Evolutionary conservation across 495 filamentous ascomycete species (phyloP).

Genomic region (Lophiostoma macrostomum): DNA sequence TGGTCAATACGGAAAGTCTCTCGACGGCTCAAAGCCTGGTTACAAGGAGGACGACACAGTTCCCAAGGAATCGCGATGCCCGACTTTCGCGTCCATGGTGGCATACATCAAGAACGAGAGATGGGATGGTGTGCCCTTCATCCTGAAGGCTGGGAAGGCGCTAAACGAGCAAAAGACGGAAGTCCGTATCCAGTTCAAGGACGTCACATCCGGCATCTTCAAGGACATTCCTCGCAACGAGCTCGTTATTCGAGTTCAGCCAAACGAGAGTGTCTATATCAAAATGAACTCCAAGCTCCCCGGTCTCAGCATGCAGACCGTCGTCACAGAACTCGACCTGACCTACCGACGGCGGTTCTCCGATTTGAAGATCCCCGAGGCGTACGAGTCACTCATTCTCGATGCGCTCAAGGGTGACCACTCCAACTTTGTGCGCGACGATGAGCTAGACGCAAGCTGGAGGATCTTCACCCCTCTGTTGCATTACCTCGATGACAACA

Average conservation of each 20-base stretch:
- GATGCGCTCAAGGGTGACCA: constrained; percentile 99
- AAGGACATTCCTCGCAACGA: constrained; percentile 99
- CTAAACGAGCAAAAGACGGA: constrained; percentile 99
- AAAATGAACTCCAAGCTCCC: constrained; percentile 99
- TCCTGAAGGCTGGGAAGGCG: constrained; percentile 98
- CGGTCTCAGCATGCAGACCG: constrained; percentile 98
- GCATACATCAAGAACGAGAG: constrained; percentile 99
- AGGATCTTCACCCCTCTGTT: constrained; percentile 96
- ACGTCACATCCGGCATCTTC: constrained; percentile 98
- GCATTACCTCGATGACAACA: constrained; percentile 97
- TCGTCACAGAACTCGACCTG: constrained; percentile 96
- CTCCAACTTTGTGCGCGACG: constrained; percentile 99
- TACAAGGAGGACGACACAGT: constrained; percentile 99
- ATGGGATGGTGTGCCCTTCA: constrained; percentile 99
- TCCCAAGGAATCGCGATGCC: constrained; percentile 93
- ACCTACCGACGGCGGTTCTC: constrained; percentile 98
- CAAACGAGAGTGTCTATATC: constrained; percentile 99
- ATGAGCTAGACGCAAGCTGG: constrained; percentile 98
- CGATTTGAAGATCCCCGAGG: constrained; percentile 98
- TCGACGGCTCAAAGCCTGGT: constrained; percentile 94
- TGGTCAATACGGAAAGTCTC: constrained; percentile 93
- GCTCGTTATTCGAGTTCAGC: constrained; percentile 98
- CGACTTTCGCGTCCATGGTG: constrained; percentile 95
- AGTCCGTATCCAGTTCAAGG: constrained; percentile 98
- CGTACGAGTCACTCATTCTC: constrained; percentile 95